Conservation (phyloP, 2,329 filamentous ascomycete species). For the Xylariales sp. region DNA sequence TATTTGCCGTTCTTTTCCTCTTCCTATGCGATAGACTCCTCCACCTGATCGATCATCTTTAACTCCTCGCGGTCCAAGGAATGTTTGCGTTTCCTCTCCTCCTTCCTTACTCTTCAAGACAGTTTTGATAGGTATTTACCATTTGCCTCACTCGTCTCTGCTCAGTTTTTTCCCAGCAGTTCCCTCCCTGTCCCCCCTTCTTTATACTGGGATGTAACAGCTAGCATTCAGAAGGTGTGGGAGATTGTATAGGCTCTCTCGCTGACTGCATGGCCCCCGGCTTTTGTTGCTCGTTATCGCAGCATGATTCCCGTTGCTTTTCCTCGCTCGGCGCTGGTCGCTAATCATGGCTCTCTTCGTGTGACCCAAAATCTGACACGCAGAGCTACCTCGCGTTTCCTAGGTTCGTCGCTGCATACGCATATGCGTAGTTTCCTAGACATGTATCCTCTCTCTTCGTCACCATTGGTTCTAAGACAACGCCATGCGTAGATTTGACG, state of each 20-base stretch:
- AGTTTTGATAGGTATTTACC: neutral
- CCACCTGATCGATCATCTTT: constrained; percentile 7
- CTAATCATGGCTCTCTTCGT: constrained; percentile 46
- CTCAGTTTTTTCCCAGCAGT: neutral
- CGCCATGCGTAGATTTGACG: constrained; percentile 43
- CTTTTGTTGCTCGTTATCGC: constrained; percentile 33
- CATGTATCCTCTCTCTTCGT: constrained; percentile 14
- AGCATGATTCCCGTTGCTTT: constrained; percentile 47
- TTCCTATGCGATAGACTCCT: constrained; percentile 5
- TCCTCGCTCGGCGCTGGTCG: constrained; percentile 48
- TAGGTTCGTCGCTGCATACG: constrained; percentile 45
- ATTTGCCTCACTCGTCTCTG: constrained; percentile 3
- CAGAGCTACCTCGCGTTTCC: constrained; percentile 44
- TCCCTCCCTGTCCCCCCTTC: constrained; percentile 3
- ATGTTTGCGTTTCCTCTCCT: constrained; percentile 12
- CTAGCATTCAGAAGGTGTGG: constrained; percentile 41
- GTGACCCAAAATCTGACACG: constrained; percentile 44
- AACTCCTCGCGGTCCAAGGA: constrained; percentile 18
- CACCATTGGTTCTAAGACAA: constrained; percentile 44
- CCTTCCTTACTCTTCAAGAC: neutral
- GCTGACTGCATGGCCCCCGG: constrained; percentile 44
- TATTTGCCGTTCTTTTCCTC: constrained; percentile 24
- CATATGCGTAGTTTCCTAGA: constrained; percentile 26
- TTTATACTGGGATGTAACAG: constrained; percentile 33
- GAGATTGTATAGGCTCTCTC: constrained; percentile 38